A percentile compares a stretch with the other conserved stretches of the same genome.
phyloP scores from a whole-genome alignment of 2,329 filamentous ascomycete genomes.

The Pyrenochaeta sp. region DNA sequence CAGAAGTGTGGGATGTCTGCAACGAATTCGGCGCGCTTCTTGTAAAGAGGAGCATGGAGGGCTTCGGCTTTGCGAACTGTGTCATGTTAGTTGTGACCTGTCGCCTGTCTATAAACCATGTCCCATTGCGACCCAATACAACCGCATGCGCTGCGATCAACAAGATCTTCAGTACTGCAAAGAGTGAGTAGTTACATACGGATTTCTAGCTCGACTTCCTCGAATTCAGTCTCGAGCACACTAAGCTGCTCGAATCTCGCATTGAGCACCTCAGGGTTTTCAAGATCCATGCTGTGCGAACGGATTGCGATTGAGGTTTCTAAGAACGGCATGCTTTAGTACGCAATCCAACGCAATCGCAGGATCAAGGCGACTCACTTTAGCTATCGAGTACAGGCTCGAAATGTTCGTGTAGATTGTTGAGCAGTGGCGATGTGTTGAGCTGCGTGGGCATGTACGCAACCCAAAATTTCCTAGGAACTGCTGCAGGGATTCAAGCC shows the following conservation, averaged over 20 bases:
- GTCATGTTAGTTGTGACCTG: conserved; percentile 13
- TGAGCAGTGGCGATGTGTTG: conserved; percentile 5
- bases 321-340: conserved; percentile 26
- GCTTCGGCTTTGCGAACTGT: conserved; percentile 77
- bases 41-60: conserved; percentile 75
- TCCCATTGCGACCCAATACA: neutral
- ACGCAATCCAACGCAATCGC: conserved; percentile 2
- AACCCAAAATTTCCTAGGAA: conserved; percentile 23
- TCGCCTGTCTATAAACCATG: neutral
- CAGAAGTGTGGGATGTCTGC: conserved; percentile 87
- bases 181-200: conserved; percentile 60
- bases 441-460: conserved; percentile 10
- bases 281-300: conserved; percentile 16
- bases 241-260: conserved; percentile 75
- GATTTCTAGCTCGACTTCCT: conserved; percentile 82
- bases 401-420: conserved; percentile 2
- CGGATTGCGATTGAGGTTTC: conserved; percentile 14
- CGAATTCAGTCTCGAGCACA: conserved; percentile 83
- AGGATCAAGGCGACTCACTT: conserved; percentile 13
- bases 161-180: neutral
- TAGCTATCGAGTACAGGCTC: neutral
- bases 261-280: conserved; percentile 35
- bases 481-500: conserved; percentile 16
- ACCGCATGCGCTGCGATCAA: neutral
- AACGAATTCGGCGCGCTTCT: conserved; percentile 75